Evolutionary conservation across 352 stramenopile species (phyloP).

Genomic region (Globisporangium yorkense): DNA sequence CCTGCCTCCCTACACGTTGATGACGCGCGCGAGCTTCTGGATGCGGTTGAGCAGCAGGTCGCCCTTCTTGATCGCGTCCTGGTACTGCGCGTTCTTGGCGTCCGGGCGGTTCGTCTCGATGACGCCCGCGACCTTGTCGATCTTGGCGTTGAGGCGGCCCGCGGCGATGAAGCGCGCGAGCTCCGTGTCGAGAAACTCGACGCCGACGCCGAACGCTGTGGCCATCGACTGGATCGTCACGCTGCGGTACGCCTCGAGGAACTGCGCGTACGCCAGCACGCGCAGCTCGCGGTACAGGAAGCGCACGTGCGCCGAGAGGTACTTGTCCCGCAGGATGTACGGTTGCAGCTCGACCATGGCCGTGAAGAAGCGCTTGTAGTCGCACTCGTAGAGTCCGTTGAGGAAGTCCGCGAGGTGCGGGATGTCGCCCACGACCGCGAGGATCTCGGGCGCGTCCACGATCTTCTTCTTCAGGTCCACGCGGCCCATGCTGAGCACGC

Average conservation of each 20-base stretch:
- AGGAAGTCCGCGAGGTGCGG: conserved; percentile 83
- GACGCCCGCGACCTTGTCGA: conserved; percentile 98
- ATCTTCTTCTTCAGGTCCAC: conserved; percentile 97
- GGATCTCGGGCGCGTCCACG: conserved; percentile 96
- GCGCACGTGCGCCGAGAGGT: conserved; percentile 88
- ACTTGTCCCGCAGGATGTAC: conserved; percentile 90
- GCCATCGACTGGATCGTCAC: conserved; percentile 97
- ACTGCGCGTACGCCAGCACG: conserved; percentile 97
- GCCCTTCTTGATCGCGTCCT: conserved; percentile 98
- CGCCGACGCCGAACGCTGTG: conserved; percentile 92
- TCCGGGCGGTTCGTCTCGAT: conserved; percentile 99
- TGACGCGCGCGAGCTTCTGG: conserved; percentile 96
- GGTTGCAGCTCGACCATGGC: conserved; percentile 86
- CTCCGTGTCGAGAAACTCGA: conserved; percentile 95
- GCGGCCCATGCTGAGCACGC: conserved; percentile 90
- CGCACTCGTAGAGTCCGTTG: conserved; percentile 95
- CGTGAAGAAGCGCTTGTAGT: conserved; percentile 97
- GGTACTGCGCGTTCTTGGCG: conserved; percentile 98
- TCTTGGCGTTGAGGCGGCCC: conserved; percentile 96
- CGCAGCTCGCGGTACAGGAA: conserved; percentile 97
- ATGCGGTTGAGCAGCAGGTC: conserved; percentile 98
- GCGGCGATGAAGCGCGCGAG: conserved; percentile 97
- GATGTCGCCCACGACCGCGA: conserved; percentile 85
- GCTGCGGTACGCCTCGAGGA: conserved; percentile 96
- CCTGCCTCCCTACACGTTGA: conserved; percentile 81